A percentile compares a stretch with the other conserved stretches of the same genome.
These are phyloP conservation scores for Corylus americana DNA, from an alignment of 306 rosid species.

Conservation along the genomic window DNA sequence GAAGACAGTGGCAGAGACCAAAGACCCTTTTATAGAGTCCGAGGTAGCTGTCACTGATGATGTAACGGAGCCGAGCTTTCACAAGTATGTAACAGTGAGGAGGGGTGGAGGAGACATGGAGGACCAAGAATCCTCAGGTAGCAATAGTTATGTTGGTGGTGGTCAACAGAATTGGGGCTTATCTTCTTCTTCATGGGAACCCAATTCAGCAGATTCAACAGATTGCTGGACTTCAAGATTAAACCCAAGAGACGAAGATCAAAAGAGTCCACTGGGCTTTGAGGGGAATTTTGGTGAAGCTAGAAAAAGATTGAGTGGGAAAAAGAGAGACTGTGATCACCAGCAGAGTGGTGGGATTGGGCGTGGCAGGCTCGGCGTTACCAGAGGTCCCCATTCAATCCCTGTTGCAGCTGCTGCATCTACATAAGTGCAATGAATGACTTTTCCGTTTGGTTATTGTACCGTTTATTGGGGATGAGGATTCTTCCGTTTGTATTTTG, in stretches of 20 bases:
- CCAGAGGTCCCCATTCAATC: slow-evolving; percentile 45
- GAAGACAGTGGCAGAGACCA: slow-evolving; percentile 37
- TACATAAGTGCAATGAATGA: slow-evolving; percentile 39
- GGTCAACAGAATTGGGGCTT: slow-evolving; percentile 42
- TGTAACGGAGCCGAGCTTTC: slow-evolving; percentile 75
- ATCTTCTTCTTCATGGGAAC: slow-evolving; percentile 68
- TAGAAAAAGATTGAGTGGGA: slow-evolving; percentile 36
- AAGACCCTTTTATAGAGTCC: slow-evolving; percentile 72
- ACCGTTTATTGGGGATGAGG: slow-evolving; percentile 20
- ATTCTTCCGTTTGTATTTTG: slow-evolving; percentile 33
- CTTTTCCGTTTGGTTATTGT: slow-evolving; percentile 21
- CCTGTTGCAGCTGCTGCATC: slow-evolving; percentile 54
- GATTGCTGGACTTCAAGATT: slow-evolving; percentile 57
- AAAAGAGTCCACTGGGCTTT: slow-evolving; percentile 28
- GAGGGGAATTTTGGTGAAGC: slow-evolving; percentile 33
- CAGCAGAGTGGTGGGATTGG: slow-evolving; percentile 57
- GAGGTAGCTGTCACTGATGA: slow-evolving; percentile 66
- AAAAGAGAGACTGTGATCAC: slow-evolving; percentile 45
- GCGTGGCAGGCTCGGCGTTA: slow-evolving; percentile 50
- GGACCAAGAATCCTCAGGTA: slow-evolving; percentile 76
- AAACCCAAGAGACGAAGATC: slow-evolving; percentile 37
- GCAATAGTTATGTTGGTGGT: slow-evolving; percentile 59
- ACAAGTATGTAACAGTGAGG: slow-evolving; percentile 75
- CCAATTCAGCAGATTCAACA: slow-evolving; percentile 65
- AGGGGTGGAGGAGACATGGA: slow-evolving; percentile 67